Evolutionary conservation across 306 rosid genomes (phyloP).

Genomic region (Cicer cuneatum): DNA sequence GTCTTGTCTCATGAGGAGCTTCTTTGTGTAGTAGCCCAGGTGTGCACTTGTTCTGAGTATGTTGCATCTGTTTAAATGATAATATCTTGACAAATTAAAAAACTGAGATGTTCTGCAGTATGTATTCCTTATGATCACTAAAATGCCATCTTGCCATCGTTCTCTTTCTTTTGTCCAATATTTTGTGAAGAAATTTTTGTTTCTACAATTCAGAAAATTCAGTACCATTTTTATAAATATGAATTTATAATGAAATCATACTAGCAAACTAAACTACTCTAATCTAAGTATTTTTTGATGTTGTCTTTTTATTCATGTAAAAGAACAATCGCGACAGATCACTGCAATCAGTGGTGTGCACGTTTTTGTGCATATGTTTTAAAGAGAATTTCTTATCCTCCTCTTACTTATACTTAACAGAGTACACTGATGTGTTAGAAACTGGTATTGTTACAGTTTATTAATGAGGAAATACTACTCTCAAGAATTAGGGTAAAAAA

Average conservation of each 20-base stretch:
- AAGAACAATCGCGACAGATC: background rate
- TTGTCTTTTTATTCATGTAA: background rate
- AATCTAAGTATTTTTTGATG: constrained; percentile 10
- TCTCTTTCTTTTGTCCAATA: background rate
- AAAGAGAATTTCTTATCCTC: constrained; percentile 12
- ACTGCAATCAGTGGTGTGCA: background rate
- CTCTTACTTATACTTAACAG: constrained; percentile 10
- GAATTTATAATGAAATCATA: background rate
- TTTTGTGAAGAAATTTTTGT: background rate
- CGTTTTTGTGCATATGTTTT: background rate
- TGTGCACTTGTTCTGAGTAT: constrained; percentile 47
- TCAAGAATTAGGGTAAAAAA: no score
- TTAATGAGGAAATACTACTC: no score
- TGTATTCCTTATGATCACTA: constrained; percentile 14
- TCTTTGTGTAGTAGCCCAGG: constrained; percentile 91
- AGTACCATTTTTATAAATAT: background rate
- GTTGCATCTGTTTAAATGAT: constrained; percentile 22
- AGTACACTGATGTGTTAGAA: constrained; percentile 4
- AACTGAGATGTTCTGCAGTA: constrained; percentile 10
- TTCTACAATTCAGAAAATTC: background rate
- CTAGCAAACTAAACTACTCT: constrained; percentile 32
- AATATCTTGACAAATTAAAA: constrained; percentile 34
- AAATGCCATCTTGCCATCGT: background rate
- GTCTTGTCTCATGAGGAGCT: constrained; percentile 97
- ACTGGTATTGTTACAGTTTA: no score